phyloP scores from a whole-genome alignment of 23 red algal species.

The Gracilaria domingensis region DNA sequence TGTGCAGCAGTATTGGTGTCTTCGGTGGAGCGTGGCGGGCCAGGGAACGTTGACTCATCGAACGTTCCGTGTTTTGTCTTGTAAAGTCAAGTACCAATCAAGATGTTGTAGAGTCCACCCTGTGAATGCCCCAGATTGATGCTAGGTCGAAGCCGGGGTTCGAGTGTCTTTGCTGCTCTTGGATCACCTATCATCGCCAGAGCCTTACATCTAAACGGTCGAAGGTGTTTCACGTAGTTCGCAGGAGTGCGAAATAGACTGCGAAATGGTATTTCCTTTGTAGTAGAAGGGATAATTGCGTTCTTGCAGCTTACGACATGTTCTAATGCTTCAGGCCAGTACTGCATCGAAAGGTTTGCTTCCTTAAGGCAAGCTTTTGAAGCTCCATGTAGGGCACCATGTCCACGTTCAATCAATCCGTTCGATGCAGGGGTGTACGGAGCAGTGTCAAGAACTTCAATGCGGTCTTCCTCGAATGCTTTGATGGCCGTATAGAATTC shows the following conservation, averaged over 20 bases:
- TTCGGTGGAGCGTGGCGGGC: background rate
- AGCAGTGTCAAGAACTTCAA: no score
- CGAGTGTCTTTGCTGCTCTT: background rate
- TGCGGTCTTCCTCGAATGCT: no score
- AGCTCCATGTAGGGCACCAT: slow-evolving; percentile 1
- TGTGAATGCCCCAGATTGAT: slow-evolving; percentile 1
- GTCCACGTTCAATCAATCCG: slow-evolving; percentile 8
- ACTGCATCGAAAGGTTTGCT: slow-evolving; percentile 1
- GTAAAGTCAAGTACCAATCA: background rate
- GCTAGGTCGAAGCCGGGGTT: background rate
- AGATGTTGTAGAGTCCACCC: background rate
- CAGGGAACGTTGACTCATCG: background rate
- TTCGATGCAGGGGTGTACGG: slow-evolving; percentile 30
- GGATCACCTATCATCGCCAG: background rate
- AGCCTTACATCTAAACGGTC: slow-evolving; percentile 11
- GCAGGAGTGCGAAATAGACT: background rate
- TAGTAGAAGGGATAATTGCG: slow-evolving; percentile 21
- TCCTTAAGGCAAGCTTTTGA: background rate
- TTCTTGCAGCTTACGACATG: slow-evolving; percentile 35
- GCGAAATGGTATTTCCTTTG: background rate
- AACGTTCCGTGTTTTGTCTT: background rate
- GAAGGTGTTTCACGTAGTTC: slow-evolving; percentile 3
- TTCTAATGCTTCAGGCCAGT: slow-evolving; percentile 4
- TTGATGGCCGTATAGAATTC: no score
- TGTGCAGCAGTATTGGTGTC: background rate